phyloP scores from a whole-genome alignment of 129 eudicot species.

The Erigeron canadensis region DNA sequence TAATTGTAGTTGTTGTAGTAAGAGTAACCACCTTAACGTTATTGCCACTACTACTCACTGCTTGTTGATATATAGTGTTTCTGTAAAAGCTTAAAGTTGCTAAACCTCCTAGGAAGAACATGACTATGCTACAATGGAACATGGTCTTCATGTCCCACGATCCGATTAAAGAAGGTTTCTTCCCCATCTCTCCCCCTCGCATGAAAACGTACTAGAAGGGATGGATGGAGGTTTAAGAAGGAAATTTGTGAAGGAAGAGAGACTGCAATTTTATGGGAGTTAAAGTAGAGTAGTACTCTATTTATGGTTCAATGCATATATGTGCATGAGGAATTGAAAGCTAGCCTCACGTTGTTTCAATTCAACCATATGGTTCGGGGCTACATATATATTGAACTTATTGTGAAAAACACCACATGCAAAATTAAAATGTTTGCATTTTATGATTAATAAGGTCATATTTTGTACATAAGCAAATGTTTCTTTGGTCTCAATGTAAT shows the following conservation, averaged over 20 bases:
- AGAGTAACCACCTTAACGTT: constrained; percentile 11
- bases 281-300: constrained; percentile 2
- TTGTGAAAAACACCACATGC: too few relatives aligned
- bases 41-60: constrained; percentile 4
- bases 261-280: neutral
- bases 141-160: constrained; percentile 39
- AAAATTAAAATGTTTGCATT: too few relatives aligned
- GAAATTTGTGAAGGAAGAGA: neutral
- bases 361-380: constrained; percentile 24
- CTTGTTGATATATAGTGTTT: constrained; percentile 22
- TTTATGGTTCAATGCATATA: constrained; percentile 6
- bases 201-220: neutral
- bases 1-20: neutral
- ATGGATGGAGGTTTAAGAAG: neutral
- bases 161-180: constrained; percentile 31
- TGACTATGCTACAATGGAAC: constrained; percentile 32
- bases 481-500: too few relatives aligned
- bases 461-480: too few relatives aligned
- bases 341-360: neutral
- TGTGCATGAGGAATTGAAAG: constrained; percentile 9
- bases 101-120: constrained; percentile 36
- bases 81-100: constrained; percentile 31
- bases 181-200: constrained; percentile 20
- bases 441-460: too few relatives aligned
- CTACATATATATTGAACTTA: too few relatives aligned